Conservation (phyloP, 208 protist genomes). For the Naegleria gruberi region DNA sequence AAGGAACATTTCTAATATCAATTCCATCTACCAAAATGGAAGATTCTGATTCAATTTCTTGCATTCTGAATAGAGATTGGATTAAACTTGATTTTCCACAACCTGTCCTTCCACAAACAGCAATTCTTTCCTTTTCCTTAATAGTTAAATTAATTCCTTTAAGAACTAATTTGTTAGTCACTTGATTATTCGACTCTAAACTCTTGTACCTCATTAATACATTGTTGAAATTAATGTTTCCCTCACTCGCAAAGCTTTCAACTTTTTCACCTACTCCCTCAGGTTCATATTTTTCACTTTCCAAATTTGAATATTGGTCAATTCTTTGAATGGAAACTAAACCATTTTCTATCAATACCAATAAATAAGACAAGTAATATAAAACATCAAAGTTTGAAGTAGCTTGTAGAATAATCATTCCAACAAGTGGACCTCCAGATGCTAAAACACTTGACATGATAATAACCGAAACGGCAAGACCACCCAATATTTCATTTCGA, state of each 20-base stretch:
- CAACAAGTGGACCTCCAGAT: too few relatives aligned
- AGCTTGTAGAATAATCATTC: neutral
- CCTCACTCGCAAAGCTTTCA: neutral
- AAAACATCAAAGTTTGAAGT: neutral
- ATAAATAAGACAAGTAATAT: neutral
- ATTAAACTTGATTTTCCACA: conserved; percentile 57
- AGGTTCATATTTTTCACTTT: conserved; percentile 13
- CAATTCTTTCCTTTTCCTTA: conserved; percentile 53
- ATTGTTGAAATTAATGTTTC: neutral
- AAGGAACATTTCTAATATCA: conserved; percentile 44
- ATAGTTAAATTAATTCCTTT: conserved; percentile 35
- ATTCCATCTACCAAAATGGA: conserved; percentile 42
- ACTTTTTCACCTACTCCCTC: too few relatives aligned
- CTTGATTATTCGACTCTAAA: too few relatives aligned
- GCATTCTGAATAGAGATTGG: conserved; percentile 68
- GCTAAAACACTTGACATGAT: neutral
- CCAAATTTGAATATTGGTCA: neutral
- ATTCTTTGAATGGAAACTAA: neutral
- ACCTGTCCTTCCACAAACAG: conserved; percentile 74
- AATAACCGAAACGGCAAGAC: neutral
- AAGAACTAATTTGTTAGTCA: conserved; percentile 23
- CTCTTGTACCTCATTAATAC: neutral
- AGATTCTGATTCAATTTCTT: conserved; percentile 56
- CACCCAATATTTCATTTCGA: neutral
- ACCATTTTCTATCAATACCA: neutral